Base-by-base conservation (phyloP, 164 flowering plant species). In the Cinnamomum micranthum region DNA sequence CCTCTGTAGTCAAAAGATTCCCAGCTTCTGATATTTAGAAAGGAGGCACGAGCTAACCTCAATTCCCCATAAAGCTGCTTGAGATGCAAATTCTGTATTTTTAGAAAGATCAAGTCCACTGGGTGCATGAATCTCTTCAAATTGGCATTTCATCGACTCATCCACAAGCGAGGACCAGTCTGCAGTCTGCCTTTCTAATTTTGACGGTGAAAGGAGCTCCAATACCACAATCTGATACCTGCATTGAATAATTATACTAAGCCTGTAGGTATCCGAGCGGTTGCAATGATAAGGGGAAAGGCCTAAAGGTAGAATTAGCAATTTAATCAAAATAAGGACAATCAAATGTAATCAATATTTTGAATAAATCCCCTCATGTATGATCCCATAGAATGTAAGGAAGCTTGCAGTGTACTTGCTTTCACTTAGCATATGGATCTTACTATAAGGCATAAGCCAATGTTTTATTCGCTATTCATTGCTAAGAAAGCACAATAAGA, bases 51-150 rank as follows among this genome's bases (percentile, higher is more conserved):
- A 15, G 77, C 92, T 70, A 77, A 95, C 99, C 97, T 95, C 90
- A 76, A 95, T 85, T 81, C 99, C 99, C 99, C 97, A 95, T 1
- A 95, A 69, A 76, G 98, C 99, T 79, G 97, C 99, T 86, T 93
- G 92, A 77, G 91, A 86, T 78, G 98, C 97, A 86, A 91, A 93
- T 71, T 91, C 95, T 55, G 84, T 83, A 82, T 93, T 81, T 77
- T 86, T 74, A 62, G 94, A 89, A 79, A 95, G 93, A 82, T 95
- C 92, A 77, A 88, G 71, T 25, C 90, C 97, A 70, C 22, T 77
- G 50, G 99, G 99, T 80, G 86, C 76, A 83, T 91, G 91, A 80
- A 93, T 88, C 80, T 93, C 95, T 77, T 83, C 72, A 72, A 83
- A 65, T 60, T 87, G 88, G 76, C 81, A 80, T 60, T 82, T 83